Evolutionary conservation across 345 rosid species (phyloP).

Genomic region (Euphorbia tirucalli): DNA sequence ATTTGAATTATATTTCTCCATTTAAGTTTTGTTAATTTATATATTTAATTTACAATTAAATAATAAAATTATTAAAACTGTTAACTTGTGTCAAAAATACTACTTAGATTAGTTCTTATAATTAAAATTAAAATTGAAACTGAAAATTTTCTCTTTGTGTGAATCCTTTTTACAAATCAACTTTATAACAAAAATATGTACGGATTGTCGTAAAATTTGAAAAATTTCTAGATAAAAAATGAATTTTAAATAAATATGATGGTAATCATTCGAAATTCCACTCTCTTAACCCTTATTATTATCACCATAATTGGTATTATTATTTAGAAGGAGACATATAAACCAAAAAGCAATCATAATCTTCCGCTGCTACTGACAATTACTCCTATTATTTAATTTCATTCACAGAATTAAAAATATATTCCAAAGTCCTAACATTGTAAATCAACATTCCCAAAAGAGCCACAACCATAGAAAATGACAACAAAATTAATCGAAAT

Average conservation of each 20-base stretch:
- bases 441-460: constrained; percentile 28
- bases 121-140: too few relatives aligned
- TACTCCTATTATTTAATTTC: constrained; percentile 13
- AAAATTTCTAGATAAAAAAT: constrained; percentile 1
- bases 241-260: constrained; percentile 17
- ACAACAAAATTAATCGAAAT: constrained; percentile 35
- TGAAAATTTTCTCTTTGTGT: too few relatives aligned
- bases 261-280: constrained; percentile 38
- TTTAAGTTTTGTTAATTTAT: too few relatives aligned
- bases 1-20: too few relatives aligned
- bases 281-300: constrained; percentile 40
- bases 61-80: too few relatives aligned
- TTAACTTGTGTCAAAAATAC: too few relatives aligned
- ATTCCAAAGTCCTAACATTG: constrained; percentile 24
- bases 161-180: too few relatives aligned
- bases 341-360: constrained; percentile 62
- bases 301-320: constrained; percentile 52
- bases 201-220: constrained; percentile 15
- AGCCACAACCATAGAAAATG: constrained; percentile 35
- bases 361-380: constrained; percentile 28
- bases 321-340: constrained; percentile 56
- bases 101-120: too few relatives aligned
- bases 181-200: too few relatives aligned
- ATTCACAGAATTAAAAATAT: too few relatives aligned
- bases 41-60: too few relatives aligned